Percentiles rank a stretch among this genome's conserved stretches.
phyloP scores from a whole-genome alignment of 2,329 filamentous ascomycete species.

The Fusarium globosum region DNA sequence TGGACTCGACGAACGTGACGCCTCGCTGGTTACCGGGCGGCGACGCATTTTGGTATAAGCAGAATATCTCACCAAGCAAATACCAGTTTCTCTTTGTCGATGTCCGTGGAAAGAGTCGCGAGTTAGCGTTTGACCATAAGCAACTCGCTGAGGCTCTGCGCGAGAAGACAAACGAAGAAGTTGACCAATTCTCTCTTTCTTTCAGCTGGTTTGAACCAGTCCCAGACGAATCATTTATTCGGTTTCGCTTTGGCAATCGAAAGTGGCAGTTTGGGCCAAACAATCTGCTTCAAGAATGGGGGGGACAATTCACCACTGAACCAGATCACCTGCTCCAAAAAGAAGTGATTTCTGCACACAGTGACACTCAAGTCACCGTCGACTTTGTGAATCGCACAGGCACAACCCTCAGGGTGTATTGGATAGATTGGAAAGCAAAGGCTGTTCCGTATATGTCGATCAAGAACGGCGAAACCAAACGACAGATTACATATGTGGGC shows the following conservation, averaged over 20 bases:
- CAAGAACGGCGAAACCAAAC: conserved; percentile 13
- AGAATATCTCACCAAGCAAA: conserved; percentile 6
- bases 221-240: conserved; percentile 13
- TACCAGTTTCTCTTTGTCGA: conserved; percentile 42
- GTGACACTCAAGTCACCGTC: conserved; percentile 15
- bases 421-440: conserved; percentile 41
- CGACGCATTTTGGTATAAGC: conserved; percentile 45
- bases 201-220: conserved; percentile 41
- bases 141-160: conserved; percentile 31
- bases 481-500: conserved; percentile 33
- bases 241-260: conserved; percentile 31
- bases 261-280: conserved; percentile 38
- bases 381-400: conserved; percentile 43
- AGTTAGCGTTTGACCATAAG: conserved; percentile 40
- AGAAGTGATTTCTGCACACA: conserved; percentile 37
- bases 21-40: conserved; percentile 39
- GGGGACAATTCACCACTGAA: conserved; percentile 23
- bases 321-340: conserved; percentile 14
- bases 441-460: conserved; percentile 31
- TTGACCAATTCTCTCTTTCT: conserved; percentile 28
- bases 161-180: conserved; percentile 6
- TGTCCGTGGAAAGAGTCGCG: conserved; percentile 7
- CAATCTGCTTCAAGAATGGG: conserved; percentile 29
- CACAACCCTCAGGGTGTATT: conserved; percentile 32
- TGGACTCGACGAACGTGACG: conserved; percentile 24